A percentile compares a stretch with the other conserved stretches of the same genome.
Evolutionary conservation across 1,139 yeast species (phyloP).

Genomic region (Nakaseomyces kungkrabaensis): DNA sequence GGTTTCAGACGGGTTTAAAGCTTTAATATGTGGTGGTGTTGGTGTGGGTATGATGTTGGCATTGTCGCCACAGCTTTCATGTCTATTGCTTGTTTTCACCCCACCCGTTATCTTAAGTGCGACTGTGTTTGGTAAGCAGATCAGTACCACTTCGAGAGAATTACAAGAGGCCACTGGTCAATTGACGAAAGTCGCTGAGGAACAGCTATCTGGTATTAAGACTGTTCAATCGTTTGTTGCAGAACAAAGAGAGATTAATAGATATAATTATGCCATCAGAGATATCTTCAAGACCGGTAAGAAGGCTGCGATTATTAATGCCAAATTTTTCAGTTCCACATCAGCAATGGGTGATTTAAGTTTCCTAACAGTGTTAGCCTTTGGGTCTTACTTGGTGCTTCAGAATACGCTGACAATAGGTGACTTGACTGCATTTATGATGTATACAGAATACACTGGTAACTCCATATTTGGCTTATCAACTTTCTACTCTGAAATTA

Average conservation of each 20-base stretch:
- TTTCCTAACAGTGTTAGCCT: constrained; percentile 61
- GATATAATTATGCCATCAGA: constrained; percentile 62
- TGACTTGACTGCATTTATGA: constrained; percentile 83
- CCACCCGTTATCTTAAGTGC: constrained; percentile 79
- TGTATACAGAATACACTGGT: constrained; percentile 91
- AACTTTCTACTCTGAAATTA: constrained; percentile 80
- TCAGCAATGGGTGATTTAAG: constrained; percentile 76
- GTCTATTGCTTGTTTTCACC: constrained; percentile 63
- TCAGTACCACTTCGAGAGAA: constrained; percentile 61
- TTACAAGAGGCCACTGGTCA: constrained; percentile 83
- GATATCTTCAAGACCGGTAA: constrained; percentile 65
- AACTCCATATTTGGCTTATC: constrained; percentile 83
- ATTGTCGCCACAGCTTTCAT: constrained; percentile 71
- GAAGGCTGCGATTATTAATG: constrained; percentile 70
- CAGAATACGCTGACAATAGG: constrained; percentile 70
- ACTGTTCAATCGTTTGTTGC: constrained; percentile 88
- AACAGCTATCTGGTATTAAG: constrained; percentile 73
- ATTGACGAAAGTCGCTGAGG: constrained; percentile 84
- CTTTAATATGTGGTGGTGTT: constrained; percentile 66
- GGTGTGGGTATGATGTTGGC: constrained; percentile 84
- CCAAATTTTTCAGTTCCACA: constrained; percentile 67
- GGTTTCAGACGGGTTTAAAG: constrained; percentile 81
- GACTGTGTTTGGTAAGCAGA: constrained; percentile 65
- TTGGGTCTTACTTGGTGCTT: constrained; percentile 73
- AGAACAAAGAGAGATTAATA: constrained; percentile 53